Base-by-base conservation (phyloP, 2,329 filamentous ascomycete species). In the Curvularia sp. region DNA sequence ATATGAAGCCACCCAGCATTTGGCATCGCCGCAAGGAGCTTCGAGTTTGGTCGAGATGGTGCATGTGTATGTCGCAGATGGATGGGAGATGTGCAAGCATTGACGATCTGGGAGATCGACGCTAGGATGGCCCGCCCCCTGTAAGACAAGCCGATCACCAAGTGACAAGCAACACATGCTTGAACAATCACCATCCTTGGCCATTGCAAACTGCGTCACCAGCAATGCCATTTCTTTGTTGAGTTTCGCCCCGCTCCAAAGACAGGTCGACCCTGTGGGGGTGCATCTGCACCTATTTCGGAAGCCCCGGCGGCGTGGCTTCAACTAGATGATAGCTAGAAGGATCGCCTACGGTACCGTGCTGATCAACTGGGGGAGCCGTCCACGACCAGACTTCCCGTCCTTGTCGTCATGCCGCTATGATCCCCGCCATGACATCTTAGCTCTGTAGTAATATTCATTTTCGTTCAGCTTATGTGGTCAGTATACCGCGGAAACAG, bases 381-480 rank as follows among this genome's bases (percentile, higher is more conserved):
- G 49, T 48, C 61, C 47, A 54, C 55, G 31, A 57, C 49, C 39
- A 55, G 24, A 35, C 38, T 30, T 20, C 31, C 49, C 61, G 49
- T 60, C 57, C 49, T 61, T 61, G 59, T 71, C 68, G 68, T 69
- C 68, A 71, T 69, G 55, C 58, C 62, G 58, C 49, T 43, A 35
- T 49, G 49, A 49, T 62, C 61, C 55, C 57, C 62, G 53, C 56
- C 42, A 51, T 50, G 38, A 59, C 53, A 53, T 54, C 30, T 48
- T 47, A 26, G 44, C 41, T 41, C 41, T 47, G 46, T 41, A 35
- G 41, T 46, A 28, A 24, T 10, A 26, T 33, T 20, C 28, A 9
- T 46, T 41, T 55, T 50, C 42, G 44, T 53, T 42, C n/a, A 15
- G 20, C 18, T 24, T 22, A 6, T 31, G 31, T 49, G 54, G 43